Conservation (phyloP, 2,329 filamentous ascomycete species). For the Aspergillus sp. region DNA sequence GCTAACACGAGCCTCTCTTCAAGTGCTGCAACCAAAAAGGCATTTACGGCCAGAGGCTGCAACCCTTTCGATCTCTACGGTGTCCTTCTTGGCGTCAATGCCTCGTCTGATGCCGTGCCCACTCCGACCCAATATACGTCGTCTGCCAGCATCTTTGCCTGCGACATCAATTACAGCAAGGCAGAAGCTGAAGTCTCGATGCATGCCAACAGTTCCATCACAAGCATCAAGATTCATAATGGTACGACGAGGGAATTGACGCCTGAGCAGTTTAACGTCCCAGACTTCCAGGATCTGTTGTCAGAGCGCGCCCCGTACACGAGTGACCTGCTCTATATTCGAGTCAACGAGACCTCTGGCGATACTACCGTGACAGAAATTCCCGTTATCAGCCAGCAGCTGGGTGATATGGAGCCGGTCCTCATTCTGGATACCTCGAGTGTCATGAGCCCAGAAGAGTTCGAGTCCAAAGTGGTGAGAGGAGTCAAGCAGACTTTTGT, state of each 20-base stretch:
- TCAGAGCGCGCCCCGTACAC: slow-evolving; percentile 26
- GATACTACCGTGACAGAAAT: slow-evolving; percentile 22
- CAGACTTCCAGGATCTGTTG: slow-evolving; percentile 25
- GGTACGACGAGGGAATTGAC: slow-evolving; percentile 16
- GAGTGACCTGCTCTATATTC: slow-evolving; percentile 27
- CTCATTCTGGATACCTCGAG: slow-evolving; percentile 23
- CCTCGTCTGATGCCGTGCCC: slow-evolving; percentile 8
- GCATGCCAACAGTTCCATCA: slow-evolving; percentile 31
- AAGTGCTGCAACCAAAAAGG: slow-evolving; percentile 9
- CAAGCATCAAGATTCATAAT: slow-evolving; percentile 13
- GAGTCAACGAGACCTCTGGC: slow-evolving; percentile 21
- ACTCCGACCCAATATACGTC: slow-evolving; percentile 13
- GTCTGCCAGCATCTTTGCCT: slow-evolving; percentile 25
- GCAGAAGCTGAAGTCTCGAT: slow-evolving; percentile 22
- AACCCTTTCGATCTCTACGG: slow-evolving; percentile 27
- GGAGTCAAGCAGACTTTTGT: slow-evolving; percentile 26
- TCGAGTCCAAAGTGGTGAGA: slow-evolving; percentile 19
- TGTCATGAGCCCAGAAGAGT: slow-evolving; percentile 22
- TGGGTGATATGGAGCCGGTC: slow-evolving; percentile 24
- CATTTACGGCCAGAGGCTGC: slow-evolving; percentile 21
- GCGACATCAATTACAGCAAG: slow-evolving; percentile 23
- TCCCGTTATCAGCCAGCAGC: slow-evolving; percentile 25
- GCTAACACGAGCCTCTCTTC: slow-evolving; percentile 5
- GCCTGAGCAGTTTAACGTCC: slow-evolving; percentile 20
- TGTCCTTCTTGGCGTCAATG: slow-evolving; percentile 25